Conservation (phyloP, 2,329 filamentous ascomycete genomes). For the Plenodomus tracheiphilus region DNA sequence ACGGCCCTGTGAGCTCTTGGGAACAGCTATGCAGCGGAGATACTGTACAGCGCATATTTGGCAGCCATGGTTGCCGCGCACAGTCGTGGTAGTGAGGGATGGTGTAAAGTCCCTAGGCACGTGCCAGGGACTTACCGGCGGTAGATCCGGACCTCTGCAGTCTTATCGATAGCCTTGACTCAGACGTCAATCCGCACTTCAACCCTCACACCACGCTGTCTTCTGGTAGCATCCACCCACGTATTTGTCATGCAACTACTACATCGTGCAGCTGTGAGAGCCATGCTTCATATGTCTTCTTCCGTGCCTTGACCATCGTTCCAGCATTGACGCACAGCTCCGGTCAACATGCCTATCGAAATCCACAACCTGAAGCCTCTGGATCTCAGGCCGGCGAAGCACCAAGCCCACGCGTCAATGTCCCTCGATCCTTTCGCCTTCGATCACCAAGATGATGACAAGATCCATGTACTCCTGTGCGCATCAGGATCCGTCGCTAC, state of each 20-base stretch:
- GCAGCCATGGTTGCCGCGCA: too few species aligned
- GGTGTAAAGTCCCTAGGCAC: too few species aligned
- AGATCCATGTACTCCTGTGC: slow-evolving; percentile 65
- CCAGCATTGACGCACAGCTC: not conserved
- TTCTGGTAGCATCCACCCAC: not conserved
- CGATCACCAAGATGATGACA: slow-evolving; percentile 37
- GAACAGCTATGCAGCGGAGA: too few species aligned
- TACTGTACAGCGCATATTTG: too few species aligned
- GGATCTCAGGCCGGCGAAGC: slow-evolving; percentile 30
- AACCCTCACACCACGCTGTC: slow-evolving; percentile 1
- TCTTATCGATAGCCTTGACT: slow-evolving; percentile 7
- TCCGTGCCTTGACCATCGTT: not conserved
- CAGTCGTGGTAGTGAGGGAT: too few species aligned
- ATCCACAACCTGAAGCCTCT: slow-evolving; percentile 33
- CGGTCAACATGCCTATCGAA: slow-evolving; percentile 25
- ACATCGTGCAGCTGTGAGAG: slow-evolving; percentile 1
- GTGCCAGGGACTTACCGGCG: too few species aligned
- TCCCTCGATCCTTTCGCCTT: slow-evolving; percentile 25
- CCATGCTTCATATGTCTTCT: not conserved
- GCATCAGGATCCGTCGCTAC: slow-evolving; percentile 79
- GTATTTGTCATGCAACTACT: slow-evolving; percentile 13
- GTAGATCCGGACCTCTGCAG: too few species aligned
- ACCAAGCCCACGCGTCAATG: slow-evolving; percentile 22
- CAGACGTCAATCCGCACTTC: slow-evolving; percentile 11
- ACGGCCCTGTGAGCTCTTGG: too few species aligned